Evolutionary conservation across 768 basidiomycete species (phyloP).

Genomic region (Suillus weaverae): DNA sequence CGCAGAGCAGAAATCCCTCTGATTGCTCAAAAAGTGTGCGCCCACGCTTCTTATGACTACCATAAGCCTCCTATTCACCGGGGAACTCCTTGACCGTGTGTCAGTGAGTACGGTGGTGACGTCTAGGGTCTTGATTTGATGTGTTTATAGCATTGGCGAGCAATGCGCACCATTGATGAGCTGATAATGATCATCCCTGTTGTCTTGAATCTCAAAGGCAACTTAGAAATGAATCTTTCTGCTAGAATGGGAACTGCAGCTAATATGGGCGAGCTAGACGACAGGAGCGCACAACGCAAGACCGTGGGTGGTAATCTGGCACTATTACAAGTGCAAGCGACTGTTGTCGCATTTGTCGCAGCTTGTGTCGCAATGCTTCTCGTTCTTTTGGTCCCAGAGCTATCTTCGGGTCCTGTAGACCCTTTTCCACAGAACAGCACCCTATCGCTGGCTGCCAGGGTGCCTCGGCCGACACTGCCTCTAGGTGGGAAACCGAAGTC

Average conservation of each 20-base stretch:
- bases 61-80: slow-evolving; percentile 84
- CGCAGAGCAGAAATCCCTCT: neutral
- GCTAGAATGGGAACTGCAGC: slow-evolving; percentile 94
- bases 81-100: slow-evolving; percentile 84
- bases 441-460: slow-evolving; percentile 14
- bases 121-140: slow-evolving; percentile 6
- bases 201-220: slow-evolving; percentile 94
- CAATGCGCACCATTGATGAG: slow-evolving; percentile 89
- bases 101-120: slow-evolving; percentile 53
- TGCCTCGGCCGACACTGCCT: slow-evolving; percentile 25
- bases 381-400: slow-evolving; percentile 56
- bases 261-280: slow-evolving; percentile 90
- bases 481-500: slow-evolving; percentile 34
- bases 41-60: slow-evolving; percentile 87
- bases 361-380: slow-evolving; percentile 76
- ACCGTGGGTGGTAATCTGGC: slow-evolving; percentile 82
- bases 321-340: slow-evolving; percentile 90
- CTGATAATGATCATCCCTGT: slow-evolving; percentile 97
- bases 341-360: slow-evolving; percentile 85
- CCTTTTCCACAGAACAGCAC: slow-evolving; percentile 14
- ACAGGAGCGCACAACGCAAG: slow-evolving; percentile 53
- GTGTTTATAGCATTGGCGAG: slow-evolving; percentile 69
- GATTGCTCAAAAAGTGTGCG: slow-evolving; percentile 56
- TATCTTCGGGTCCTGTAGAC: slow-evolving; percentile 13
- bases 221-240: slow-evolving; percentile 98